phyloP scores from a whole-genome alignment of 306 rosid genomes.

The Elaeagnus macrophylla region DNA sequence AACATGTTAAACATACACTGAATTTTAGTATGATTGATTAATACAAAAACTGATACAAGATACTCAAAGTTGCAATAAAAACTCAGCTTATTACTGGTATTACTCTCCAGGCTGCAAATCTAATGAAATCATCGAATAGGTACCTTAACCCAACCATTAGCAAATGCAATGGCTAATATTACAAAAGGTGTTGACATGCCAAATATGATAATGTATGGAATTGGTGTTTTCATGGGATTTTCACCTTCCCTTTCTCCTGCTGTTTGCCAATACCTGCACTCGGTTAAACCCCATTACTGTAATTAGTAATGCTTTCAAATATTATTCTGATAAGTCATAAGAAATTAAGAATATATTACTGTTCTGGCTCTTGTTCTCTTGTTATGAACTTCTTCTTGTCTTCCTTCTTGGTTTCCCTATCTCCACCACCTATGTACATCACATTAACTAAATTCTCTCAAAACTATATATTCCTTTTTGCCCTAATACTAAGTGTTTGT shows the following conservation, averaged over 20 bases:
- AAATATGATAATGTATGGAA: constrained; percentile 88
- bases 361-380: constrained; percentile 88
- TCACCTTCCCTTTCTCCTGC: constrained; percentile 97
- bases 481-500: not conserved
- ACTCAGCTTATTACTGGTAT: constrained; percentile 17
- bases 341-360: constrained; percentile 32
- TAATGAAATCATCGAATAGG: constrained; percentile 53
- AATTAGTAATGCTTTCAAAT: no score
- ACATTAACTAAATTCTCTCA: constrained; percentile 1
- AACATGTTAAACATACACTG: no score
- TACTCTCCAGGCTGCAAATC: not conserved
- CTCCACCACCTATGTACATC: constrained; percentile 59
- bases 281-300: no score
- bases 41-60: no score
- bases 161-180: constrained; percentile 94
- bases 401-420: constrained; percentile 47
- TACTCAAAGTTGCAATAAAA: not conserved
- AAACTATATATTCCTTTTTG: constrained; percentile 15
- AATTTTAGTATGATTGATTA: no score
- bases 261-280: constrained; percentile 84
- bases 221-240: constrained; percentile 93
- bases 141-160: constrained; percentile 93
- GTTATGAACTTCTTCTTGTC: constrained; percentile 82
- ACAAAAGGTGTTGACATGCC: constrained; percentile 99
- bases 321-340: not conserved